Evolutionary conservation across 495 filamentous ascomycete genomes (phyloP).

Genomic region (Xylaria bambusicola): DNA sequence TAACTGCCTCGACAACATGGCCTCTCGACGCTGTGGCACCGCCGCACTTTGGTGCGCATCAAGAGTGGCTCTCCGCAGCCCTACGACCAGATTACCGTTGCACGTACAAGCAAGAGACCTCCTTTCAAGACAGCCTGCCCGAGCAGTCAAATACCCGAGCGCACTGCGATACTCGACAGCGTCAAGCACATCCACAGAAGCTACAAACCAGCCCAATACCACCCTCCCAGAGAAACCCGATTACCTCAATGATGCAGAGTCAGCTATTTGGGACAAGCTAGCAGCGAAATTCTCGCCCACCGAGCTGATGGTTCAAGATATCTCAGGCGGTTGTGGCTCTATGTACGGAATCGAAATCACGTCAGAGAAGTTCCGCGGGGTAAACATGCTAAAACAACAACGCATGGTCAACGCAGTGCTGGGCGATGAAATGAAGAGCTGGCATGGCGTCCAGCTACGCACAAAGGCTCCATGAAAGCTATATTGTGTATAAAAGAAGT

Average conservation of each 20-base stretch:
- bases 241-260: conserved; percentile 45
- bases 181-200: conserved; percentile 3
- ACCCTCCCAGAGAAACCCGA: conserved; percentile 39
- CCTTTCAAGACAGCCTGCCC: background rate
- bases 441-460: conserved; percentile 75
- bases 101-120: conserved; percentile 9
- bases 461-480: conserved; percentile 49
- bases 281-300: conserved; percentile 46
- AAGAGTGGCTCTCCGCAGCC: conserved; percentile 12
- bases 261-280: conserved; percentile 48
- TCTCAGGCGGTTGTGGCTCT: conserved; percentile 75
- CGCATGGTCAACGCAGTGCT: conserved; percentile 68
- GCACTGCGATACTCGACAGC: conserved; percentile 23
- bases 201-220: conserved; percentile 6
- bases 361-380: conserved; percentile 64
- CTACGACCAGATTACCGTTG: background rate
- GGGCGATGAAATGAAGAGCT: conserved; percentile 68
- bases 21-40: conserved; percentile 25
- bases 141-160: conserved; percentile 1
- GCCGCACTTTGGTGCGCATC: conserved; percentile 21
- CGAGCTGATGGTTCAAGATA: conserved; percentile 64
- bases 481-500: background rate
- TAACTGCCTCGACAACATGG: conserved; percentile 17
- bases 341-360: conserved; percentile 77
- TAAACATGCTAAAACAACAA: conserved; percentile 71